Conservation (phyloP, 495 filamentous ascomycete species). For the Annulohypoxylon nitens region DNA sequence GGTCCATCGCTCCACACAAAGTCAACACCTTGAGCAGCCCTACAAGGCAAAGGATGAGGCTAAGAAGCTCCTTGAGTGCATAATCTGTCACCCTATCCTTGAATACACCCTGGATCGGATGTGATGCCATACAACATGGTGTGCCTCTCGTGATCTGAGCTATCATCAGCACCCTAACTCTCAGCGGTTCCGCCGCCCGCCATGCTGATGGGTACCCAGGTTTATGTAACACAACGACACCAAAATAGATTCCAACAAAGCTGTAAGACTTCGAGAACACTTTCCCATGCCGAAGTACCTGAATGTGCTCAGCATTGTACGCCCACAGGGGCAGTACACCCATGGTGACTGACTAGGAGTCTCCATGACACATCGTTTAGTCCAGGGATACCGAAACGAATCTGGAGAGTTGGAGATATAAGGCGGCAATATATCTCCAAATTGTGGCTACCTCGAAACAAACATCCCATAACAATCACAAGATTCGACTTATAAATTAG, state of each 20-base stretch:
- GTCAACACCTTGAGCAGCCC: constrained; percentile 23
- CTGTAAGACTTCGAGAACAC: constrained; percentile 5
- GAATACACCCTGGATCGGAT: background rate
- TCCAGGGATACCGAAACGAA: background rate
- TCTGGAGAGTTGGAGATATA: background rate
- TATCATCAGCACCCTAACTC: constrained; percentile 30
- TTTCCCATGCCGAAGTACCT: background rate
- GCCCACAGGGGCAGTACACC: background rate
- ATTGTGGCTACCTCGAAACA: background rate
- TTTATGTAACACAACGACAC: constrained; percentile 10
- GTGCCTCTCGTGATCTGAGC: constrained; percentile 23
- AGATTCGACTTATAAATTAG: constrained; percentile 11
- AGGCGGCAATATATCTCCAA: background rate
- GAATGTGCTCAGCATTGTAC: background rate
- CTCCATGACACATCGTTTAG: too few relatives aligned
- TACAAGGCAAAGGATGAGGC: constrained; percentile 26
- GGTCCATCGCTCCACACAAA: background rate
- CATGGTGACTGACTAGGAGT: background rate
- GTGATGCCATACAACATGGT: background rate
- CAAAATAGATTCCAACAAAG: constrained; percentile 12
- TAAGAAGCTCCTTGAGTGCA: background rate
- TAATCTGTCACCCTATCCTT: background rate
- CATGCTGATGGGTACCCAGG: background rate
- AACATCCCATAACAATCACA: constrained; percentile 4
- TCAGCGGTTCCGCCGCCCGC: constrained; percentile 15